Base-by-base conservation (phyloP, 495 filamentous ascomycete species). In the Podospora pseudoanserina region DNA sequence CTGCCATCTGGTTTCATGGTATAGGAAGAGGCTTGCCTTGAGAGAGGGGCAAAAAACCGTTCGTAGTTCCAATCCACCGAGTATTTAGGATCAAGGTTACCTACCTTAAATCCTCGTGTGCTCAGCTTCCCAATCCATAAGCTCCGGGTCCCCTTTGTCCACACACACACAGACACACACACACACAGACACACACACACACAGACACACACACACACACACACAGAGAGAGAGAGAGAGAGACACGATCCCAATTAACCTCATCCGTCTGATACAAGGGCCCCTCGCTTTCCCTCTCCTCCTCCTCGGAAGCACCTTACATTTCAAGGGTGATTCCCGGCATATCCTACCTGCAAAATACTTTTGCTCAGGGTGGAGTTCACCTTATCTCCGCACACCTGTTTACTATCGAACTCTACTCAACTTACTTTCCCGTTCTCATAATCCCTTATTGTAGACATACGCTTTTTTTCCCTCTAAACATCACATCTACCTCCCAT, bases 301-400 rank as follows among this genome's bases (percentile, higher is more conserved):
- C 20, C 57, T 5, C 19, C 11, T 60, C 20, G 16, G 23, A 60
- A 60, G 58, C 20, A 13, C 23, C 59, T 61, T 26, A 26, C 26
- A 61, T 20, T 28, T 49, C 39, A 49, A 49, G 39, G 39, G 39
- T 49, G 39, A 49, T 49, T 49, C 39, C 39, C 15, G 39, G 39
- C 39, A 49, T 23, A 23, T 49, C 59, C 59, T 27, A 26, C 59
- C 59, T 61, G 59, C 59, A 61, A 61, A 61, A 61, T 28, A 61
- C n/a, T 28, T 28, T 61, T 28, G 26, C 5, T 34, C 30, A 18
- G 59, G 59, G 59, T 28, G n/a, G 59, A 61, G 26, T 49, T 49
- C 39, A 49, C 39, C 39, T 49, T 49, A 49, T 49, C 39, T 49
- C 39, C 39, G 39, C 39, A 49, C 39, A 23, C 23, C 23, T 23